Evolutionary conservation across 305 asterid genomes (phyloP).

Genomic region (Vinca major): DNA sequence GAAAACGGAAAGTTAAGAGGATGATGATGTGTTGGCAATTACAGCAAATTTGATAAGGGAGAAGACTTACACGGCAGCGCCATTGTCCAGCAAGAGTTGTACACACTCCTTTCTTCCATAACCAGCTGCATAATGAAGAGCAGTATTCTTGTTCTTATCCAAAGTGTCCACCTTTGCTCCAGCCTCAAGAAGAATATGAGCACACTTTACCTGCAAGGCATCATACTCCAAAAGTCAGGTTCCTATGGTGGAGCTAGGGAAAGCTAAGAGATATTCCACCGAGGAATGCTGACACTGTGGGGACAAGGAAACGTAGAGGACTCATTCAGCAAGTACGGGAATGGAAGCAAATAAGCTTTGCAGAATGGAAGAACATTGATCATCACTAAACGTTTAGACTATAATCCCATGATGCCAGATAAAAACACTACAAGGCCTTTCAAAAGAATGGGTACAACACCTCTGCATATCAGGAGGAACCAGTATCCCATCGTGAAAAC

Average conservation of each 20-base stretch:
- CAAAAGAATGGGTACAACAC: background rate
- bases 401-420: background rate
- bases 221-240: background rate
- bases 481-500: background rate
- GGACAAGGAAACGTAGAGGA: background rate
- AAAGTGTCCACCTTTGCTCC: slow-evolving; percentile 90
- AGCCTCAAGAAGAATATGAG: slow-evolving; percentile 84
- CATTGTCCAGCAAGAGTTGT: slow-evolving; percentile 77
- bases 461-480: background rate
- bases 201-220: slow-evolving; percentile 63
- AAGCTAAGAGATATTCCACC: background rate
- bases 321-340: background rate
- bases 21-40: background rate
- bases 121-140: slow-evolving; percentile 97
- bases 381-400: background rate
- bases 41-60: background rate
- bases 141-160: slow-evolving; percentile 95
- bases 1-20: slow-evolving; percentile 1
- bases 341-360: background rate
- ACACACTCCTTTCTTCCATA: slow-evolving; percentile 93
- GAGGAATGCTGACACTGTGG: no score
- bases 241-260: background rate
- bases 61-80: slow-evolving; percentile 86
- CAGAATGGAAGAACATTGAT: background rate
- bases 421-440: background rate